Conservation (phyloP, 768 basidiomycete genomes). For the Arthromyces matolae region DNA sequence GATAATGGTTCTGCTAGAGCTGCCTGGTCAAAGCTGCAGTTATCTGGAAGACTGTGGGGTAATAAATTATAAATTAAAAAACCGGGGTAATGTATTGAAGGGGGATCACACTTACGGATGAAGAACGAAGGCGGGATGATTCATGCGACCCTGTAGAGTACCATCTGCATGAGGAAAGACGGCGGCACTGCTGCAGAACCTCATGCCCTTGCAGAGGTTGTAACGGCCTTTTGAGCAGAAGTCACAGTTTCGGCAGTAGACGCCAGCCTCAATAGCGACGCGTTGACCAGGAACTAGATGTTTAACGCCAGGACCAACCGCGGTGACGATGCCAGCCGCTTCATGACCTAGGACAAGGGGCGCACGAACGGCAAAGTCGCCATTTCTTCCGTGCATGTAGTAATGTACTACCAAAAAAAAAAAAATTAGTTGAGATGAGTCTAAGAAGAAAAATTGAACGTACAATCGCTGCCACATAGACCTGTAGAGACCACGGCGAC, state of each 20-base stretch:
- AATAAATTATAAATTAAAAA: slow-evolving; percentile 6
- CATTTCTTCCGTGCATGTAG: slow-evolving; percentile 85
- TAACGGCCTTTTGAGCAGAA: slow-evolving; percentile 77
- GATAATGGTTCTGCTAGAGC: slow-evolving; percentile 93
- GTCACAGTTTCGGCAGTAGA: slow-evolving; percentile 76
- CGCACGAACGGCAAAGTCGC: slow-evolving; percentile 81
- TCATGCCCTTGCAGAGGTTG: slow-evolving; percentile 88
- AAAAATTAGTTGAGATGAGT: slow-evolving; percentile 4
- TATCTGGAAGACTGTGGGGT: slow-evolving; percentile 62
- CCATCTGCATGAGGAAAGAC: slow-evolving; percentile 93
- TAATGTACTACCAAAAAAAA: slow-evolving; percentile 73
- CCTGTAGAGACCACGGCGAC: slow-evolving; percentile 81
- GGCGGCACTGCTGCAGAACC: slow-evolving; percentile 87
- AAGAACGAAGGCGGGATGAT: slow-evolving; percentile 82
- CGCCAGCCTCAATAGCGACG: slow-evolving; percentile 91
- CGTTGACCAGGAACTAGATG: slow-evolving; percentile 72
- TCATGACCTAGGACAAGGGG: slow-evolving; percentile 95
- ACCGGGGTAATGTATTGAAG: no score
- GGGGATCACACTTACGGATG: slow-evolving; percentile 88
- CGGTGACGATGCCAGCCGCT: slow-evolving; percentile 81
- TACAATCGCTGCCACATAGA: slow-evolving; percentile 84
- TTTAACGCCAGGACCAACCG: slow-evolving; percentile 71
- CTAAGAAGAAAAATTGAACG: slow-evolving; percentile 23
- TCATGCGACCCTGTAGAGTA: slow-evolving; percentile 83
- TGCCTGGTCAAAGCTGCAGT: slow-evolving; percentile 72